Conservation (phyloP, 148 eudicot species). For the Camellia lanceoleosa region DNA sequence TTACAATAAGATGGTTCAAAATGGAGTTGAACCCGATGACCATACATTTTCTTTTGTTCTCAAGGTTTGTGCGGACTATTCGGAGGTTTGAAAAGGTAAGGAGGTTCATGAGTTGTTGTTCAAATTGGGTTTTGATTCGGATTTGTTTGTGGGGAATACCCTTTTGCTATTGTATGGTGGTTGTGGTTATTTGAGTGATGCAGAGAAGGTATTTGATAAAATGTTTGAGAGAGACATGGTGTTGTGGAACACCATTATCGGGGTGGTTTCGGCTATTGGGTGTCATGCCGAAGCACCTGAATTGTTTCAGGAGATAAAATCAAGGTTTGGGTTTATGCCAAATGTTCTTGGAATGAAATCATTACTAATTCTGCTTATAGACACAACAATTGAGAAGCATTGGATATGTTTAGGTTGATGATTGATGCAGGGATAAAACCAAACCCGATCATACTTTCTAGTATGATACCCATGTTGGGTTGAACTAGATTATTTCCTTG, state of each 20-base stretch:
- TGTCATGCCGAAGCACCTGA: constrained; percentile 28
- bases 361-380: constrained; percentile 15
- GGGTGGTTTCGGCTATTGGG: constrained; percentile 37
- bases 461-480: constrained; percentile 50
- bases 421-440: constrained; percentile 32
- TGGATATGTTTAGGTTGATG: constrained; percentile 52
- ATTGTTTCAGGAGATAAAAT: constrained; percentile 42
- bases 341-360: constrained; percentile 67
- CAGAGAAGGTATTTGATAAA: not conserved
- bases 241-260: constrained; percentile 68
- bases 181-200: constrained; percentile 36
- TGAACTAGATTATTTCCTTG: constrained; percentile 42
- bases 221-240: constrained; percentile 61
- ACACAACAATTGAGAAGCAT: constrained; percentile 31
- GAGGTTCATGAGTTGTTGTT: constrained; percentile 40
- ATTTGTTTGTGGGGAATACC: constrained; percentile 15
- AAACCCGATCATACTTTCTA: constrained; percentile 52
- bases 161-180: constrained; percentile 53
- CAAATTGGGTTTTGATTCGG: too few relatives aligned
- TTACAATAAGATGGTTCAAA: constrained; percentile 33
- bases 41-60: constrained; percentile 61
- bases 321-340: constrained; percentile 30
- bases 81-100: constrained; percentile 35
- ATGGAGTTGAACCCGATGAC: constrained; percentile 46
- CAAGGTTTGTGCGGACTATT: constrained; percentile 52